Base-by-base conservation (phyloP, 1,139 yeast genomes). In the Suhomyces anneliseae region DNA sequence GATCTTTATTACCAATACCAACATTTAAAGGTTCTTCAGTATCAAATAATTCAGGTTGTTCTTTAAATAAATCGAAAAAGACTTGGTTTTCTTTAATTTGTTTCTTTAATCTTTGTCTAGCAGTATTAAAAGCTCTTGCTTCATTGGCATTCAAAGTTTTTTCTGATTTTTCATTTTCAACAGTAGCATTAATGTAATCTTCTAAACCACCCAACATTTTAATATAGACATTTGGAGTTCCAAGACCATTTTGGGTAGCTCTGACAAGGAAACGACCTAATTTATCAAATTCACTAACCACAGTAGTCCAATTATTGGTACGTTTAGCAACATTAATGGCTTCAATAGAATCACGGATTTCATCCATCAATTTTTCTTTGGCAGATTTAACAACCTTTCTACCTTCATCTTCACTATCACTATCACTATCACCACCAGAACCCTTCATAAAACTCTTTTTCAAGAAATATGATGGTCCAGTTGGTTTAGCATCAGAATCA, bases 321-420 rank as follows among this genome's bases (percentile, higher is more conserved):
- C 80, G 80, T 68, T 78, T 87, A 51, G 83, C 85, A 54, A 78
- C 80, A 60, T 87, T 93, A 60, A 90, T 81, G 50, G 82, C 76
- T 61, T 82, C 87, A 59, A 86, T 80, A 37, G 82, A 70, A 34
- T 77, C 76, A 58, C 82, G 85, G 73, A 93, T 81, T 68, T 93
- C 99, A 65, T 90, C 98, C 56, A 90, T 66, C 53, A 92, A 78
- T 72, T 92, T 95, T 57, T 92, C 98, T 72, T 87, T 90, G 48
- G 97, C 97, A 50, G 95, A 84, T 71, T 88, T 92, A 58, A 93
- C 97, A 42, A 90, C 90, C 61, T 86, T 87, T 67, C 85, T 86
- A 54, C 82, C 85, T 52, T 83, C 89, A 52, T 81, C 86, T 51
- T 83, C 89, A 50, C 70, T 64, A 49, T 80, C 84, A 40, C 75